phyloP scores from a whole-genome alignment of 2,329 filamentous ascomycete species.

The Lojkania enalia region DNA sequence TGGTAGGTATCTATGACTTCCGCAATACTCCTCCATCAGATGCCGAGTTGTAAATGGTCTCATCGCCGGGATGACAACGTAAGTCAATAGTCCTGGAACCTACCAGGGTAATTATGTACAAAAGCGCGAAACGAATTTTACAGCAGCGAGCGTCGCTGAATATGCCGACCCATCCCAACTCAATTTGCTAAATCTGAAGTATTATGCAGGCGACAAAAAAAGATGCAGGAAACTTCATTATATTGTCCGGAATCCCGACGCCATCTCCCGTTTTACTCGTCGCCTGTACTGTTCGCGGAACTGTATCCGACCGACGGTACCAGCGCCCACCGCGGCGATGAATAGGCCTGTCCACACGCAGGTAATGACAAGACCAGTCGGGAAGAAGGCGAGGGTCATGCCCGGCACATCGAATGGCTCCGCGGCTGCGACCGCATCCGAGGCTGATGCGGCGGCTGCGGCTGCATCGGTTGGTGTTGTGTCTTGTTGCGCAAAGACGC shows the following conservation, averaged over 20 bases:
- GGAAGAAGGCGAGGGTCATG: constrained; percentile 68
- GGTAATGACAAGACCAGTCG: constrained; percentile 69
- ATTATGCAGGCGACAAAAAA: constrained; percentile 1
- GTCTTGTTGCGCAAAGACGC: constrained; percentile 66
- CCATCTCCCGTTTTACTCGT: constrained; percentile 50
- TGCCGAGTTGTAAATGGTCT: too few relatives aligned
- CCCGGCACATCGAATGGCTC: constrained; percentile 70
- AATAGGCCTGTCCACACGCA: constrained; percentile 61
- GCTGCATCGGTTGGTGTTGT: constrained; percentile 53
- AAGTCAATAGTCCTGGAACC: background rate
- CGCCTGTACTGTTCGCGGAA: constrained; percentile 67
- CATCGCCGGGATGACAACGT: constrained; percentile 18
- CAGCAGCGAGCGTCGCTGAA: background rate
- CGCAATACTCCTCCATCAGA: too few relatives aligned
- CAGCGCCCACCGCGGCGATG: constrained; percentile 61
- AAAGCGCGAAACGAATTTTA: constrained; percentile 10
- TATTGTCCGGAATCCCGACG: constrained; percentile 39
- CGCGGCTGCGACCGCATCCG: constrained; percentile 45
- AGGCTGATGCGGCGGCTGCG: constrained; percentile 45
- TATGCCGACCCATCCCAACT: background rate
- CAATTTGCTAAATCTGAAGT: background rate
- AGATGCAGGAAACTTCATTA: constrained; percentile 19
- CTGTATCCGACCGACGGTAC: constrained; percentile 67
- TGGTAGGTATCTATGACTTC: background rate
- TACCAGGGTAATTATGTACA: constrained; percentile 14